Base-by-base conservation (phyloP, 2,329 filamentous ascomycete genomes). In the Neonectria hederae region DNA sequence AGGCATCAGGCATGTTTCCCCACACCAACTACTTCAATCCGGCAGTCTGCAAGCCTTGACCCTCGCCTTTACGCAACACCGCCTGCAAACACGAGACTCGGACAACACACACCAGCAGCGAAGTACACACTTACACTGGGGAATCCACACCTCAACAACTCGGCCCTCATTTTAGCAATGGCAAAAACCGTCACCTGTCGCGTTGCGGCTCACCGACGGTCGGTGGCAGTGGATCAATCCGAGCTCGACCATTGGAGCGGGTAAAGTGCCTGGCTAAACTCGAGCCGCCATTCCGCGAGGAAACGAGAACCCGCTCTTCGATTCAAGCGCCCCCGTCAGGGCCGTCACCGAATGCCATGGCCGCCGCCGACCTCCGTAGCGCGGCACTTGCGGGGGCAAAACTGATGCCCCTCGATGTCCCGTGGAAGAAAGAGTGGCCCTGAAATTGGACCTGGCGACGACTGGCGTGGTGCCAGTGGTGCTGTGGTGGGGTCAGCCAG, bases 221-320 rank as follows among this genome's bases (percentile, higher is more conserved):
- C 32, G 24, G 38, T 49, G 42, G 19, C 42, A 11, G 58, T 62
- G 62, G 58, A 54, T 54, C 54, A 51, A 30, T n/a, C 26, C 24
- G 43, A 48, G 42, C 40, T 6, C 21, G 2, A 38, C 42, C 22
- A 67, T 67, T 67, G 65, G 65, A 21, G 65, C 65, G 65, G 65
- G 48, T 67, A 67, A 67, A 65, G 22, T 58, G 19, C 22, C 57
- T 54, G 65, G 65, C 19, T 67, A 67, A 67, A 67, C 54, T 61
- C 17, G 46, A 11, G 28, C 17, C 1, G 14, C 26, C 28, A 9
- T 22, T n/a, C 26, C 46, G 26, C 40, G 42, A 54, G 40, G n/a
- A 43, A 48, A 42, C 35, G 46, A 45, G 24, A 22, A 32, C 26
- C 28, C 32, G 21, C 35, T 56, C 21, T 52, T 59, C 38, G 11